Evolutionary conservation across 2,329 filamentous ascomycete genomes (phyloP).

Genomic region (Sporothrix schenckii): DNA sequence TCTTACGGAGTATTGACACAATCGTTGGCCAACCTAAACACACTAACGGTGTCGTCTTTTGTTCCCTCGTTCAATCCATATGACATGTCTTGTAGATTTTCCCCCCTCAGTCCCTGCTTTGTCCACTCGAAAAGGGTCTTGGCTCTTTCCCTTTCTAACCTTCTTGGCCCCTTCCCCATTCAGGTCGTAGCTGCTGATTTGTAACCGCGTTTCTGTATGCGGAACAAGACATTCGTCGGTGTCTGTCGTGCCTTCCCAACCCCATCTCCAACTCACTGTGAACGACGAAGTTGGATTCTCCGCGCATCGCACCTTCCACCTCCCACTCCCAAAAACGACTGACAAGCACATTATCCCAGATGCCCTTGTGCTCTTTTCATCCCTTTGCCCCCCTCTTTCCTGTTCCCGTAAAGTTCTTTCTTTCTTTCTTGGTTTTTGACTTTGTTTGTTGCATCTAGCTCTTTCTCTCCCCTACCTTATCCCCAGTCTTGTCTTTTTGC

Average conservation of each 20-base stretch:
- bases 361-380: conserved; percentile 25
- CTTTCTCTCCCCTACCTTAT: conserved; percentile 7
- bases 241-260: conserved; percentile 27
- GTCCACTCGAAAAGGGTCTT: background rate
- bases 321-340: conserved; percentile 1
- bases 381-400: conserved; percentile 19
- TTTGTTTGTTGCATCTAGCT: conserved; percentile 5
- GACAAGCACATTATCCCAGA: background rate
- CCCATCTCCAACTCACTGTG: conserved; percentile 22
- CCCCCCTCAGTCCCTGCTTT: background rate
- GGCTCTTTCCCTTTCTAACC: background rate
- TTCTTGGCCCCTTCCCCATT: conserved; percentile 5
- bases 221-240: background rate
- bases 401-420: background rate
- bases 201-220: conserved; percentile 9
- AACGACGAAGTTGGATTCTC: conserved; percentile 1
- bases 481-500: conserved; percentile 1
- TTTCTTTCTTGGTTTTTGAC: background rate
- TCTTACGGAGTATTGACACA: conserved; percentile 20
- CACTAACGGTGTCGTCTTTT: conserved; percentile 7
- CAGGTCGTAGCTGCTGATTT: conserved; percentile 8
- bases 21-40: background rate
- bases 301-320: conserved; percentile 22
- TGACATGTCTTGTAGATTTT: conserved; percentile 10
- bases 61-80: conserved; percentile 2